Evolutionary conservation across 495 filamentous ascomycete genomes (phyloP), one percentile per base, ranked within the genome.

Genomic region (Podospora didyma): DNA sequence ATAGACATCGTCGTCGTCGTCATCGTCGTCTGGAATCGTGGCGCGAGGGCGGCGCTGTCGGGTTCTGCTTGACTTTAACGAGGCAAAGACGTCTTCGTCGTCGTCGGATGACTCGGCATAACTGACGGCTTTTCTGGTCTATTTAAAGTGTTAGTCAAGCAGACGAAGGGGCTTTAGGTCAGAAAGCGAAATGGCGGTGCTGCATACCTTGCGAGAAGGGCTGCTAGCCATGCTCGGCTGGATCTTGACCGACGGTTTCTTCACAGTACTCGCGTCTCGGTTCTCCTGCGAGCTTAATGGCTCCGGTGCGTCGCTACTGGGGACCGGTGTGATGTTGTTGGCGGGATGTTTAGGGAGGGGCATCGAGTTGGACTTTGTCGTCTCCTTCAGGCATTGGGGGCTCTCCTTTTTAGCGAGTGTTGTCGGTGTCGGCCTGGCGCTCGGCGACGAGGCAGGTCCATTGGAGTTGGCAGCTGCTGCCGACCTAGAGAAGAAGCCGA

Each of bases 401-500:
- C 63, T 63, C 16, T 59, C 20, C 23, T 64, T 60, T 53, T 60
- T 58, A 19, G 58, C 62, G 53, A 49, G 16, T 10, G 58, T 56
- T 1, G 71, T 59, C 21, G 68, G 39, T 0, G 64, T 54, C 0
- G 56, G 55, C 24, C 57, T 63, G 9, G 63, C 26, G 11, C 53
- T 57, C 7, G 51, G 62, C 4, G 71, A 68, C 2, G 71, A 64
- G 24, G 63, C 63, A 16, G 69, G 58, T 14, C 77, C 55, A 51
- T 46, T 73, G 23, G 62, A 22, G 39, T 21, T 57, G 39, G 47
- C 47, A 20, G 77, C 73, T 9, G 77, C 76, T 0, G 80, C 73
- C 11, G 82, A 82, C 63, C 88, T 93, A 54, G 86, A 79, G 62
- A 96, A 96, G 77, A 96, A 96, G 35, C 89, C 88, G 3, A 92